Percentiles rank a stretch among this genome's conserved stretches.
phyloP scores from a whole-genome alignment of 2,329 filamentous ascomycete genomes.

The Xenosphaeropsis pyriputrescens region DNA sequence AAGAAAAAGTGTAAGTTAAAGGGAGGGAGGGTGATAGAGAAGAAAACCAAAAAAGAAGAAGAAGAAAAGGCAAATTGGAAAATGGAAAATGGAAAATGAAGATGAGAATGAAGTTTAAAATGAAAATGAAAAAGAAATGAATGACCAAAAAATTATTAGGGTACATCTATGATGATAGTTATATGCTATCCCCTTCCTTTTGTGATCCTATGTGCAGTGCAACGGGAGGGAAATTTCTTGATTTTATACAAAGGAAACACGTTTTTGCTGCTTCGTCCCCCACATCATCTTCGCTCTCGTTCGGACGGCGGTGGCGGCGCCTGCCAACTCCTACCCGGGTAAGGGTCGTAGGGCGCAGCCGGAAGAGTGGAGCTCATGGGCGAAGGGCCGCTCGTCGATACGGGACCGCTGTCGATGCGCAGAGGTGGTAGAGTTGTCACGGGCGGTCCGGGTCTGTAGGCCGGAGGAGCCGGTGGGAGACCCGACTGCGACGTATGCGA shows the following conservation, averaged over 20 bases:
- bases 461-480: constrained; percentile 12
- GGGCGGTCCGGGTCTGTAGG: constrained; percentile 7
- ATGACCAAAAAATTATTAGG: not conserved
- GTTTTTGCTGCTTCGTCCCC: not conserved
- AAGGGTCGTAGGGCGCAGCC: not conserved
- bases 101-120: not conserved
- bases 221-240: not conserved
- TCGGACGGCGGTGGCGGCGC: not conserved
- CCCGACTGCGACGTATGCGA: constrained; percentile 13
- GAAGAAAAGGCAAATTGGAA: not conserved
- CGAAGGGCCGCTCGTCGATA: not conserved
- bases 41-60: not conserved
- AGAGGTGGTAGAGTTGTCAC: constrained; percentile 14
- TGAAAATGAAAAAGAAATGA: not conserved
- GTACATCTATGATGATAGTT: too few species aligned
- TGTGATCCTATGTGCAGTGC: too few species aligned
- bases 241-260: not conserved
- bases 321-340: not conserved
- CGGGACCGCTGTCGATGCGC: constrained; percentile 11
- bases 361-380: too few species aligned
- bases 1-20: constrained; percentile 7
- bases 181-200: too few species aligned
- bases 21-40: not conserved
- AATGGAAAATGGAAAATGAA: not conserved
- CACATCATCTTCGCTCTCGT: not conserved